Base-by-base conservation (phyloP, 2,329 filamentous ascomycete species). In the Periconia sp. region DNA sequence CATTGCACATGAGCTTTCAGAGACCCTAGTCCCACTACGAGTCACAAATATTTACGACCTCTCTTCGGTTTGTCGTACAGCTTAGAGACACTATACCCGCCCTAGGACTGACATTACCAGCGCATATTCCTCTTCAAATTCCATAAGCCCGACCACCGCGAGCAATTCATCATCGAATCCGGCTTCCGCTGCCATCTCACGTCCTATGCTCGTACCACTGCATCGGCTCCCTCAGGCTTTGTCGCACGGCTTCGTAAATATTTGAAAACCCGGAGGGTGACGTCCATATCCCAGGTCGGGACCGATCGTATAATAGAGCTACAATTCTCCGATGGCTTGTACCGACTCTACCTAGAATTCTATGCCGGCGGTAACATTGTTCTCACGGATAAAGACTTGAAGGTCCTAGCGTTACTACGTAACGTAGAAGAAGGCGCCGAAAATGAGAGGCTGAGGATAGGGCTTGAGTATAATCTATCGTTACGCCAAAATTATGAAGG, bases 91-190 rank as follows among this genome's bases (percentile, higher is more conserved):
- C 9, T 21, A 11, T 6, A 24, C 19, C 4, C 6, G 10, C 16
- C 16, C 3, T n/a, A n/a, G 8, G 10, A 8, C 47, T 57, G 12
- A 59, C 49, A 29, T 21, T 30, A n/a, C 18, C 43, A 81, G 75
- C 91, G 92, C 66, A 96, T 97, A 64, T 89, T 97, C 65, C 85
- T 97, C 18, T 82, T 99, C 71, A 97, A 96, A 68, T 94, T 99
- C 66, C 85, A 91, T 41, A 95, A 94, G 69, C 90, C 92, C 30
- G 86, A 92, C 63, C 82, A 86, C 56, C 91, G 92, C 71, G 87
- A 94, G 66, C 92, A 97, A 69, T 79, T 99, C 19, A 78, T 99
- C 37, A 84, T 99, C 59, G 94, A 99, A 69, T 94, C 89, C 1
- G 94, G 94, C 21, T 99, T 99, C 71, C 90, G 94, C 65, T 95